Percentiles rank a stretch among this genome's conserved stretches.
These are phyloP conservation scores for Magnusiomyces clavatus DNA, from an alignment of 1,139 yeast genomes.

Conservation along the genomic window DNA sequence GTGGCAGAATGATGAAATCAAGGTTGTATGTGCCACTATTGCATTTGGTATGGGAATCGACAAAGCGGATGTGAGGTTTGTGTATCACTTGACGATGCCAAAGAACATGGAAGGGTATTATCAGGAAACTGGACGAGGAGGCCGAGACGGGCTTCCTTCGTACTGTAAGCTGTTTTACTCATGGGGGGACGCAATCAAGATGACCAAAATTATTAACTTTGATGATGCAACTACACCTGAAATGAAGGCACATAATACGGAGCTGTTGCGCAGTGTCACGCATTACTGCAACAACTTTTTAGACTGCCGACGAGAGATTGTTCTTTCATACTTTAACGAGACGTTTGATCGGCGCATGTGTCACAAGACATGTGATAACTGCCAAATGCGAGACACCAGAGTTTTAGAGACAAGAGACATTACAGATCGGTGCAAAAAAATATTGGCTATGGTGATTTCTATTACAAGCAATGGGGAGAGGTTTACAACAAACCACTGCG, in stretches of 20 bases:
- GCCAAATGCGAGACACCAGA: constrained; percentile 45
- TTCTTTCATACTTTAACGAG: constrained; percentile 84
- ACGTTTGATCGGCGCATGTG: constrained; percentile 62
- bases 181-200: constrained; percentile 54
- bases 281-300: constrained; percentile 87
- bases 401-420: constrained; percentile 55
- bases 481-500: constrained; percentile 74
- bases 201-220: constrained; percentile 55
- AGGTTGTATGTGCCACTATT: constrained; percentile 89
- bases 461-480: constrained; percentile 42
- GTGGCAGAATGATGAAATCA: constrained; percentile 73
- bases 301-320: constrained; percentile 86
- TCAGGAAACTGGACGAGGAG: constrained; percentile 99
- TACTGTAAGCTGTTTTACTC: constrained; percentile 78
- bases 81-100: constrained; percentile 83
- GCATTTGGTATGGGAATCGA: constrained; percentile 99
- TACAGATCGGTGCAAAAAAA: constrained; percentile 53
- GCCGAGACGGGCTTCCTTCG: constrained; percentile 81
- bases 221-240: constrained; percentile 52
- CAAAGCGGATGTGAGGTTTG: constrained; percentile 89
- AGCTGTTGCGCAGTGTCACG: constrained; percentile 72
- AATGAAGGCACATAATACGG: constrained; percentile 70
- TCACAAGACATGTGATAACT: constrained; percentile 75
- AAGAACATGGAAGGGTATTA: constrained; percentile 90
- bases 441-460: constrained; percentile 50